Evolutionary conservation across 768 basidiomycete species (phyloP), one percentile per base, ranked within the genome.

Genomic region (Leccinellum luteum): DNA sequence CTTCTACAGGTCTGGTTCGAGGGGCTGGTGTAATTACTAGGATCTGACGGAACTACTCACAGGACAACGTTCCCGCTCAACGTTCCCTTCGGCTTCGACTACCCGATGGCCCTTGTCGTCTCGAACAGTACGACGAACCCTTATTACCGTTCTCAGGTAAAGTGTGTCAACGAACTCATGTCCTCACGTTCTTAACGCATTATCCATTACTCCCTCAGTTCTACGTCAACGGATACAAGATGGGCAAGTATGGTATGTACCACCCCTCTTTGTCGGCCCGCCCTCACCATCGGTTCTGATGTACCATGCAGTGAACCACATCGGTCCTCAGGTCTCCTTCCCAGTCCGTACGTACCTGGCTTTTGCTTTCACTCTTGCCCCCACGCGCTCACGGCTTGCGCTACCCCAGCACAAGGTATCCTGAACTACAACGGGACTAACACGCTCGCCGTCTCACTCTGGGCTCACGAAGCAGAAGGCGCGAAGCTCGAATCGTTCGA

Each of bases 391-490:
- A 62, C 21, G 72, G n/a, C 38, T 8, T n/a, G 6, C 17, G 32
- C 12, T 31, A 19, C 3, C 15, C 13, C 53, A 79, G 79, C 81
- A 4, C 77, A 81, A 72, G 81, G 80, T 25, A 80, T 82, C 54
- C 55, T 82, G 44, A 76, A 81, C 49, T 80, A 81, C 55, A 72
- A 76, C 19, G 79, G 81, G 19, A 57, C 31, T 13, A 81, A 82
- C 58, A 81, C 80, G 4, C 68, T 82, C 8, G 79, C 77, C 5
- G 68, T 81, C 12, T 81, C 80, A 17, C 67, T 81, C 7, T 81
- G 81, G 80, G 78, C 79, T 17, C 67, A 69, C 10, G 76, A 63
- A 14, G 51, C 65, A 12, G 66, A 57, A n/a, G 81, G 80, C 12
- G 80, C 77, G 8, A 77, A 73, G 48, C 64, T 82, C 9, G 62